Base-by-base conservation (phyloP, 2,329 filamentous ascomycete species). In the Phialocephala sp. region DNA sequence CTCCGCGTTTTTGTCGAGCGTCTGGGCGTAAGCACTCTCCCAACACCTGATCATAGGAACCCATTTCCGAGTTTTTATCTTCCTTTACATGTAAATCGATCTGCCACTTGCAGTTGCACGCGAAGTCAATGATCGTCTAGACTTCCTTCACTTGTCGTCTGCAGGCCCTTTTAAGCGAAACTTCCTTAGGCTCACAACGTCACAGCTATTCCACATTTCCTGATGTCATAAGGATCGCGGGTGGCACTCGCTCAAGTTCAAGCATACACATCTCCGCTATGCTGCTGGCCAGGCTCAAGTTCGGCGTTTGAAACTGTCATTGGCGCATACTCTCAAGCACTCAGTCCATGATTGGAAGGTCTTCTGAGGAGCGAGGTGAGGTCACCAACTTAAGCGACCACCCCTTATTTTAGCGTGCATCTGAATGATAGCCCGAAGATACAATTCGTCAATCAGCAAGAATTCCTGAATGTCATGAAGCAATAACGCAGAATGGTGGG, bases 321-420 rank as follows among this genome's bases (percentile, higher is more conserved):
- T 50, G n/a, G 45, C 5, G 22, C 6, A 14, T 4, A 4, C 4
- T n/a, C 45, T 50, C 8, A 18, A 20, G n/a, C 18, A 22, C 8
- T 50, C 22, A 4, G 45, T 11, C 22, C 8, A 41, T 12, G 37
- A 41, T 41, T 4, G 45, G 20, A 50, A 24, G 22, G n/a, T 50
- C 45, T 50, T 8, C n/a, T 24, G 45, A 39, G 15, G 12, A 14
- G 11, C 2, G 37, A 41, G 12, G 37, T 50, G 45, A 50, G 45
- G 45, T 50, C 45, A 50, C 45, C n/a, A 50, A 22, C 4, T 50
- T 50, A 50, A 50, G 45, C 45, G 20, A 50, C 8, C 45, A 24
- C 11, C 45, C 20, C 45, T 50, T 20, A 20, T 6, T 50, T 50
- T 50, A 50, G 45, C 45, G 45, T 32, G 27, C 6, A 43, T 6